A percentile compares a stretch with the other conserved stretches of the same genome.
These are phyloP conservation scores for Curvularia verruculosa DNA, from an alignment of 2,329 filamentous ascomycete species.

Conservation along the genomic window DNA sequence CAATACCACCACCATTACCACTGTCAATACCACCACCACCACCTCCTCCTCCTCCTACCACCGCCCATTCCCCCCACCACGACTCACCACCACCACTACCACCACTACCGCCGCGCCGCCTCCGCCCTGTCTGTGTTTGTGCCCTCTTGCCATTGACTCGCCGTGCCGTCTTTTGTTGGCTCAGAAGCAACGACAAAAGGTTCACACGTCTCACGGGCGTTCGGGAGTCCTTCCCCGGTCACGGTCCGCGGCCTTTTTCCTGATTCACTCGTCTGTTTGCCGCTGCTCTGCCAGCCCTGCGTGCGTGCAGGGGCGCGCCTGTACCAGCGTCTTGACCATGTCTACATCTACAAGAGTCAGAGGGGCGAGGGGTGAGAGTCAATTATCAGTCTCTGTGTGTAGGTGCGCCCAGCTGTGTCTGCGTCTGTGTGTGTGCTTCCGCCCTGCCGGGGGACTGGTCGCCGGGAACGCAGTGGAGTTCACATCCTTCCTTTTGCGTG, in stretches of 20 bases:
- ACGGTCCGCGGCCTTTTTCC: slow-evolving; percentile 31
- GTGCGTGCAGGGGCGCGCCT: slow-evolving; percentile 4
- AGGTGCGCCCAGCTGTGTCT: too few relatives aligned
- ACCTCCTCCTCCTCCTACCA: too few relatives aligned
- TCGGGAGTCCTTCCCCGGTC: slow-evolving; percentile 42
- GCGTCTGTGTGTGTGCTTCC: slow-evolving; percentile 10
- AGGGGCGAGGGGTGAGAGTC: too few relatives aligned
- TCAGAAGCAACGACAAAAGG: slow-evolving; percentile 39
- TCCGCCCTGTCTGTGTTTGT: not conserved
- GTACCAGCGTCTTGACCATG: not conserved
- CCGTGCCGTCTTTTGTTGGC: slow-evolving; percentile 30
- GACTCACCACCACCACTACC: not conserved
- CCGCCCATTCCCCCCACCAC: too few relatives aligned
- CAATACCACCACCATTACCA: not conserved
- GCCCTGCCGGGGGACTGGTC: slow-evolving; percentile 39
- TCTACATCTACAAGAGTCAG: not conserved
- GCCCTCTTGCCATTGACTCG: slow-evolving; percentile 26
- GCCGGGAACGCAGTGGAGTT: slow-evolving; percentile 32
- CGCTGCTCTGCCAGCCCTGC: slow-evolving; percentile 20
- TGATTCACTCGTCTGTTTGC: slow-evolving; percentile 15
- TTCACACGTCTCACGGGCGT: slow-evolving; percentile 30
- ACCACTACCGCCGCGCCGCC: not conserved
- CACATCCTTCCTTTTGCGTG: not conserved
- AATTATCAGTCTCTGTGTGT: too few relatives aligned
- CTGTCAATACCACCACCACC: not conserved